Evolutionary conservation across 495 filamentous ascomycete species (phyloP).

Genomic region (Neurospora sublineolata): DNA sequence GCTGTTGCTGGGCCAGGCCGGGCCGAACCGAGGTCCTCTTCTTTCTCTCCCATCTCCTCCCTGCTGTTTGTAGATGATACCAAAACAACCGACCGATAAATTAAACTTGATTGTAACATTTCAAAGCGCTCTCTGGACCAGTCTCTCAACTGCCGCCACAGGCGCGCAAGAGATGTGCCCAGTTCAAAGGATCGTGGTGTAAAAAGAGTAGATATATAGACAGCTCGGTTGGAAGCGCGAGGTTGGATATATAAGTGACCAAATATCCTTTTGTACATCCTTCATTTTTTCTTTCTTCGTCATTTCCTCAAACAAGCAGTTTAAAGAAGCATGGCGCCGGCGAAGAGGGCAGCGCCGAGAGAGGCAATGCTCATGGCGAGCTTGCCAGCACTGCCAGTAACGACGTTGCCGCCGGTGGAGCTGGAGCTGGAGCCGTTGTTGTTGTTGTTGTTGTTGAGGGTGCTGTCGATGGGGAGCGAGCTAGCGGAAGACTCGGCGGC

Average conservation of each 20-base stretch:
- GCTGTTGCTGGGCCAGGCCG: not conserved
- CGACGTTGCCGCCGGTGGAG: not conserved
- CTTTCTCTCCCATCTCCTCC: not conserved
- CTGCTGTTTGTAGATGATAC: not conserved
- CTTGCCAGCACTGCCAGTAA: constrained; percentile 15
- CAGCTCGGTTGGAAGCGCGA: constrained; percentile 2
- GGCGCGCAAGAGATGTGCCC: not conserved
- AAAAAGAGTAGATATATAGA: not conserved
- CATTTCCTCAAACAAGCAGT: not conserved
- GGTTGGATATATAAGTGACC: not conserved
- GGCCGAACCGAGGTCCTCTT: not conserved
- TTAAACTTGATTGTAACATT: not conserved
- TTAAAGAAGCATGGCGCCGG: constrained; percentile 23
- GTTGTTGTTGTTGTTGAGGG: not conserved
- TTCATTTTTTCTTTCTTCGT: not conserved
- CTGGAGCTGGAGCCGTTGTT: no score
- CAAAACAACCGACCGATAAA: not conserved
- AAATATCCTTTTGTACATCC: not conserved
- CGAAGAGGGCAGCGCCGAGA: constrained; percentile 16
- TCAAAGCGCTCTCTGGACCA: not conserved
- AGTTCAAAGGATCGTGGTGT: not conserved
- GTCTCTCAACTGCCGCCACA: not conserved
- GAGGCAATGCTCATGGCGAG: constrained; percentile 11
- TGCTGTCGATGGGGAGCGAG: constrained; percentile 3
- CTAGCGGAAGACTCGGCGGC: constrained; percentile 5